Evolutionary conservation across 1,284 basidiomycete genomes (phyloP), one percentile per base, ranked within the genome.

Genomic region (Chiua sp.): DNA sequence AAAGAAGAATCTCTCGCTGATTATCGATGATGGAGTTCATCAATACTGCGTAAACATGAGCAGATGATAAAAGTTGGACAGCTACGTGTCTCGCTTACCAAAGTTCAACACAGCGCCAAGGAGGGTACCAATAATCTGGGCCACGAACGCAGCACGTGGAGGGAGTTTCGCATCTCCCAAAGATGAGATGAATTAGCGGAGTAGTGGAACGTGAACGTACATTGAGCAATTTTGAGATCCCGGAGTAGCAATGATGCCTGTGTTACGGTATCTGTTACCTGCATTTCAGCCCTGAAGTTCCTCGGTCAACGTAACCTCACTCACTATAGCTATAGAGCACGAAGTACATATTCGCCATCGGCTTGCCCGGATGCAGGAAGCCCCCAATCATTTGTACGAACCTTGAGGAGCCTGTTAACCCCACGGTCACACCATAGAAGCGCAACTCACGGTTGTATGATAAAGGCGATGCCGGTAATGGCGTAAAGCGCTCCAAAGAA

Each of bases 191-290:
- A 51, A 56, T 22, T 23, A 33, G 16, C n/a, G 46, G 15, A 53
- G 35, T 7, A 28, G 39, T 28, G 35, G 30, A 47, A 50, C 13
- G 2, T 15, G 30, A 10, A 10, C 30, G 30, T 48, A 78, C 79
- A 87, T 68, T 87, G 86, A 18, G 82, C 86, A 26, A 87, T 80
- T 68, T 88, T 87, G 69, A 80, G 74, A 66, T 87, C 85, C 55
- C 82, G 79, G 18, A 84, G 72, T 47, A 86, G 74, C 5, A 80
- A 64, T 37, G 78, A 70, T 3, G 80, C 81, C 72, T 85, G 78
- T 13, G 54, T 65, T 15, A 81, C 78, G 20, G 80, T 78, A 61
- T 82, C 79, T 80, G 49, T 32, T 37, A 58, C 52, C 39, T 20
- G n/a, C 7, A 12, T 22, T 35, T 65, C 47, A 66, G 48, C 32